Evolutionary conservation across 1,139 yeast genomes (phyloP).

Genomic region (Pichia sp.): DNA sequence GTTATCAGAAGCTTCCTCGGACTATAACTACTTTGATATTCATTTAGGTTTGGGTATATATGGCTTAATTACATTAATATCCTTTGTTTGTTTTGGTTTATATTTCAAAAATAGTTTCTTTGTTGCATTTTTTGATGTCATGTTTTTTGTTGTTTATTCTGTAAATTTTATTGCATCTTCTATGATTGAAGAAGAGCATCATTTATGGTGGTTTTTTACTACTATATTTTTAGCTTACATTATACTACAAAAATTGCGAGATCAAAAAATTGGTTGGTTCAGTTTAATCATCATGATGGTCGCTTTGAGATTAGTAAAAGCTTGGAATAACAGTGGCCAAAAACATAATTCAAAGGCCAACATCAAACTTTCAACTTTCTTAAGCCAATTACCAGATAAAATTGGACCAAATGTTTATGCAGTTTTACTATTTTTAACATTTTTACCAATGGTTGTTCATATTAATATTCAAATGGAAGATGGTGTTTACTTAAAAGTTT

Average conservation of each 20-base stretch:
- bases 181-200: conserved; percentile 95
- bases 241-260: conserved; percentile 8
- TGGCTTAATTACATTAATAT: conserved; percentile 29
- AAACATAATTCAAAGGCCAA: conserved; percentile 48
- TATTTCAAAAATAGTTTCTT: conserved; percentile 11
- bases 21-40: conserved; percentile 56
- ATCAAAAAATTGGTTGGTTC: conserved; percentile 1
- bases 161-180: conserved; percentile 80
- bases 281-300: conserved; percentile 27
- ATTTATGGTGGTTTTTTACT: conserved; percentile 85
- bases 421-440: conserved; percentile 17
- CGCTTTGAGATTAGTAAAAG: conserved; percentile 57
- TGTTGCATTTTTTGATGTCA: conserved; percentile 28
- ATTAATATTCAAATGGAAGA: conserved; percentile 7
- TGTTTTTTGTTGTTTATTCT: conserved; percentile 42
- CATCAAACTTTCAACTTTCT: conserved; percentile 23
- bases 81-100: conserved; percentile 21
- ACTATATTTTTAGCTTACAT: conserved; percentile 29
- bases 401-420: conserved; percentile 24
- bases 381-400: conserved; percentile 18
- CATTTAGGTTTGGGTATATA: conserved; percentile 40
- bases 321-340: conserved; percentile 92
- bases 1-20: conserved; percentile 64
- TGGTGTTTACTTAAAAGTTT: conserved; percentile 1
- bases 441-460: conserved; percentile 13